phyloP scores from a whole-genome alignment of 2,329 filamentous ascomycete genomes.

The Sclerotinia glacialis region DNA sequence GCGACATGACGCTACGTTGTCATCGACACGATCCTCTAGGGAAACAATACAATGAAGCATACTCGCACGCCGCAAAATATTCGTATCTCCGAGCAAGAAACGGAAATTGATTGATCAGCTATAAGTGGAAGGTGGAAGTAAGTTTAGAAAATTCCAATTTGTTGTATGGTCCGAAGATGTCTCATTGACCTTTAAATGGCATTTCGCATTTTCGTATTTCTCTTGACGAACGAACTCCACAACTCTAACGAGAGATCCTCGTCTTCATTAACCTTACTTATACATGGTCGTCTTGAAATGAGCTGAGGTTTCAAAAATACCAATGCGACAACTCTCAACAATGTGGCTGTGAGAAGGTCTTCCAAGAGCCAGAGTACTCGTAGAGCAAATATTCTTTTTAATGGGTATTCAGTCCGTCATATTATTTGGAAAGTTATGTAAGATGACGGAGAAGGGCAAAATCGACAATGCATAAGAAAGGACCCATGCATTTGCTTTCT shows the following conservation, averaged over 20 bases:
- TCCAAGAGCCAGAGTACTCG: background rate
- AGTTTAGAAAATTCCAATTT: background rate
- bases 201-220: slow-evolving; percentile 5
- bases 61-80: background rate
- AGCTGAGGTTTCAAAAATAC: background rate
- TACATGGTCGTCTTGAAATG: background rate
- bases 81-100: background rate
- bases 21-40: background rate
- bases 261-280: background rate
- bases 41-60: background rate
- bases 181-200: background rate
- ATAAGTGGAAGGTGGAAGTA: background rate
- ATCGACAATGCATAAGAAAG: background rate
- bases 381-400: background rate
- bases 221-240: background rate
- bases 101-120: background rate
- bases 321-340: background rate
- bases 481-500: background rate
- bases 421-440: background rate
- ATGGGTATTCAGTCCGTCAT: background rate
- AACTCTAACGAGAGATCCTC: background rate
- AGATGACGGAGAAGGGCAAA: background rate
- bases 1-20: background rate
- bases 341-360: slow-evolving; percentile 10
- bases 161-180: background rate